Conservation (phyloP, 106 monocot genomes). For the Ottelia alismoides region DNA sequence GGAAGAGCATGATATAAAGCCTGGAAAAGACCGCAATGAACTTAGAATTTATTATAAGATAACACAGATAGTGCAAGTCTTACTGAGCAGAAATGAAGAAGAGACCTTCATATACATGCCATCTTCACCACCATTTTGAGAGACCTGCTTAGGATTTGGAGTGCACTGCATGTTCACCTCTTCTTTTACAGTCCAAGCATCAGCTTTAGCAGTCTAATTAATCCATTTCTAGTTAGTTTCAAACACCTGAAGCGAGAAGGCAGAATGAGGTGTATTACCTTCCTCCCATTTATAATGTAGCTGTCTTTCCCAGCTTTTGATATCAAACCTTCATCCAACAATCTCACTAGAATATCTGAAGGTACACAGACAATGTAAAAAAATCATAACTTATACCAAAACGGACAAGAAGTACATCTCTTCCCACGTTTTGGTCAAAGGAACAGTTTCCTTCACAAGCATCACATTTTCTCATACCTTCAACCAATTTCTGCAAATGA, state of each 20-base stretch:
- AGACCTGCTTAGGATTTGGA: slow-evolving; percentile 12
- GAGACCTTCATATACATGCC: slow-evolving; percentile 92
- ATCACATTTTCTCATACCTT: slow-evolving; percentile 46
- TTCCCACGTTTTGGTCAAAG: slow-evolving; percentile 2
- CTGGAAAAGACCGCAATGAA: too few species aligned
- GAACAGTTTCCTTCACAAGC: background rate
- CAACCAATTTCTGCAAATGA: slow-evolving; percentile 67
- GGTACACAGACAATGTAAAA: slow-evolving; percentile 4
- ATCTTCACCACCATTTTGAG: slow-evolving; percentile 20
- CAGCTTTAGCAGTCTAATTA: slow-evolving; percentile 14
- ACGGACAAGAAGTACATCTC: background rate
- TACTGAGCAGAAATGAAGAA: too few species aligned
- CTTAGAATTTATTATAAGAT: too few species aligned
- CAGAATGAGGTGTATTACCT: slow-evolving; percentile 5
- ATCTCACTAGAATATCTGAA: slow-evolving; percentile 66
- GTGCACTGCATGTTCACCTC: slow-evolving; percentile 42
- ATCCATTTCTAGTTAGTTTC: background rate
- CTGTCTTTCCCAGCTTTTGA: slow-evolving; percentile 60
- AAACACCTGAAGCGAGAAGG: background rate
- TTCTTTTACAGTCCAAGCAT: slow-evolving; percentile 31
- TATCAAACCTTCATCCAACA: slow-evolving; percentile 63
- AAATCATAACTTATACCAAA: slow-evolving; percentile 1
- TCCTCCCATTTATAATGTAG: slow-evolving; percentile 56
- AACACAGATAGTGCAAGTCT: too few species aligned
- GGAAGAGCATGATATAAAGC: too few species aligned